Base-by-base conservation (phyloP, 495 filamentous ascomycete species). In the Evernia prunastri region DNA sequence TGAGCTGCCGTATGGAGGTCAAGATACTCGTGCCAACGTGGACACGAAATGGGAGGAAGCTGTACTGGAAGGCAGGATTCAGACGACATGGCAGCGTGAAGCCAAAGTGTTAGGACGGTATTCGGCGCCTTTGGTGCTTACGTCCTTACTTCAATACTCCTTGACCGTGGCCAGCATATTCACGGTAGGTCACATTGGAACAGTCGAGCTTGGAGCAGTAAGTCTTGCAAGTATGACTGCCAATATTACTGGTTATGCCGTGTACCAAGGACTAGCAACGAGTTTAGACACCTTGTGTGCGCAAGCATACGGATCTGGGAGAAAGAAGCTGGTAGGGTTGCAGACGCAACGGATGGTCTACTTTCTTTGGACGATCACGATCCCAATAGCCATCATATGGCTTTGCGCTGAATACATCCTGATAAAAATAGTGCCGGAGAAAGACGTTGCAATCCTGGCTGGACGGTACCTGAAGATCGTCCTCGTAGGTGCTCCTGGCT, bases 21-120 rank as follows among this genome's bases (percentile, higher is more conserved):
- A 75, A 56, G 76, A 75, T 61, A 60, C 69, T 3, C 74, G 69
- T 29, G 59, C 74, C 43, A 76, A 63, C 39, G 74, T 77, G 63
- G 69, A 66, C 61, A 74, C 70, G 72, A 87, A 89, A 75, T 96
- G 91, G 91, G 87, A 91, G 61, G 86, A 88, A 43, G 89, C 90
- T 3, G 89, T 92, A 15, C 78, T 81, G 0, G 81, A 84, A 5
- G 89, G 89, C 11, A 76, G 80, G 63, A 89, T 95, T 65, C 84
- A 88, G 58, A 96, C 91, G 4, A 91, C 90, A 0, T 95, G 90
- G 89, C 84, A 85, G 68, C 82, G 89, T 63, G 91, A 96, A 77
- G 81, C 86, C 2, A 85, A 87, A 72, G 87, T 89, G 0, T 77
- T 92, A 40, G 70, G 73, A 7, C 77, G 76, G 68, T 88, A 87